Evolutionary conservation across 1,284 basidiomycete genomes (phyloP).

Genomic region (Xanthoconium separans): DNA sequence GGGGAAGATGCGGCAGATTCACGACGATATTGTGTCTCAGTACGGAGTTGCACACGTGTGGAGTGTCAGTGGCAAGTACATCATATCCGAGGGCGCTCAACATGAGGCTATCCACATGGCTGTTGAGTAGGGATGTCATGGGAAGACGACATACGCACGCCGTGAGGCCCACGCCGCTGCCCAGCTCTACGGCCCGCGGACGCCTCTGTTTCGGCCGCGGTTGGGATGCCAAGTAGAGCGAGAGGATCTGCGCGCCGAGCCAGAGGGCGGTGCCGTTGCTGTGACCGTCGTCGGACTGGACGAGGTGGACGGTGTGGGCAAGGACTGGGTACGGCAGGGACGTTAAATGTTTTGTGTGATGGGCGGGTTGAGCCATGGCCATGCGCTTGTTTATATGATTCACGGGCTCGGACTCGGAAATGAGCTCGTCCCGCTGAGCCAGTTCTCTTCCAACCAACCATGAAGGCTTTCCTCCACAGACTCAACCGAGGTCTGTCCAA

Average conservation of each 20-base stretch:
- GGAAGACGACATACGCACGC: slow-evolving; percentile 49
- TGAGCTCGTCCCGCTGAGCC: slow-evolving; percentile 21
- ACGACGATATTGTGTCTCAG: slow-evolving; percentile 63
- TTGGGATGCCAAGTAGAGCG: slow-evolving; percentile 54
- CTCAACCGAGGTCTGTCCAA: slow-evolving; percentile 68
- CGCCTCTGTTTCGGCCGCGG: slow-evolving; percentile 15
- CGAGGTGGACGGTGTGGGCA: slow-evolving; percentile 43
- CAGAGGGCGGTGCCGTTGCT: slow-evolving; percentile 88
- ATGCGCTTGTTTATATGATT: background rate
- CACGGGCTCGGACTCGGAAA: slow-evolving; percentile 20
- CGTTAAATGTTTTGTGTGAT: slow-evolving; percentile 66
- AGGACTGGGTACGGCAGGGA: slow-evolving; percentile 49
- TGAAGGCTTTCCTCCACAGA: slow-evolving; percentile 79
- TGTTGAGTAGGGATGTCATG: slow-evolving; percentile 8
- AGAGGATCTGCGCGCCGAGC: slow-evolving; percentile 78
- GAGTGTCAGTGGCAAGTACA: slow-evolving; percentile 79
- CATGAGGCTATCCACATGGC: slow-evolving; percentile 49
- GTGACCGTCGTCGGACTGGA: slow-evolving; percentile 56
- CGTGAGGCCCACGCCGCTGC: slow-evolving; percentile 79
- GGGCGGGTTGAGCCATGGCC: slow-evolving; percentile 43
- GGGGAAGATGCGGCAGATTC: slow-evolving; percentile 45
- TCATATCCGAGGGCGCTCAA: slow-evolving; percentile 72
- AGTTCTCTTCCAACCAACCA: slow-evolving; percentile 28
- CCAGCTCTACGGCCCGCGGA: slow-evolving; percentile 71
- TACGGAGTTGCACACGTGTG: slow-evolving; percentile 65